Evolutionary conservation across 306 rosid species (phyloP).

Genomic region (Prosopis cineraria): DNA sequence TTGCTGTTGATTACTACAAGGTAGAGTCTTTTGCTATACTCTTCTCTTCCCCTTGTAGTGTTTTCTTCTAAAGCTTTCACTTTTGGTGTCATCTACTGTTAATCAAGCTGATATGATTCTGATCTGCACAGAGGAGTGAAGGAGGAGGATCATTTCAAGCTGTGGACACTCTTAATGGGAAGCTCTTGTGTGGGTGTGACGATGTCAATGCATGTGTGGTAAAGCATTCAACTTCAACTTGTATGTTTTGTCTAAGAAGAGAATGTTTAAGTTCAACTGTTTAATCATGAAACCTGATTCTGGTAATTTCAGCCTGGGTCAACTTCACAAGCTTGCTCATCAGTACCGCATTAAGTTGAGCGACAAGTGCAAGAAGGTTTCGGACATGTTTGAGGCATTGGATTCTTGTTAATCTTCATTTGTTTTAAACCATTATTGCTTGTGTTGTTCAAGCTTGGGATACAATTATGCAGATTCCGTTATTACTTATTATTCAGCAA

Average conservation of each 20-base stretch:
- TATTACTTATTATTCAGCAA: not conserved
- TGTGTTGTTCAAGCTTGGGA: not conserved
- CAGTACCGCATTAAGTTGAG: not conserved
- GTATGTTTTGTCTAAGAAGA: not conserved
- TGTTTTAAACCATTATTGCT: not conserved
- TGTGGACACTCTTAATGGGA: slow-evolving; percentile 70
- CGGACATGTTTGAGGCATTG: not conserved
- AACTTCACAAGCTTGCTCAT: slow-evolving; percentile 46
- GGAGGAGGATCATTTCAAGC: slow-evolving; percentile 92
- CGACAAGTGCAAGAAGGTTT: not conserved
- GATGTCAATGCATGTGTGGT: slow-evolving; percentile 71
- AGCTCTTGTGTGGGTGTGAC: slow-evolving; percentile 67
- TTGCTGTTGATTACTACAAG: slow-evolving; percentile 77
- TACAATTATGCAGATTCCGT: not conserved
- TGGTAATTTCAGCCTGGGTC: slow-evolving; percentile 52
- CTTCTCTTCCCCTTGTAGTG: not conserved
- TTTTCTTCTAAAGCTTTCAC: not conserved
- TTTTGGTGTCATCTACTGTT: not conserved
- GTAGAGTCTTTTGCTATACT: slow-evolving; percentile 25
- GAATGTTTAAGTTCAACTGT: not conserved
- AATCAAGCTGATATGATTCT: not conserved
- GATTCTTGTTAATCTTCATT: not conserved
- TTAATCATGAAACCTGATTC: not conserved
- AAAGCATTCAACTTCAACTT: slow-evolving; percentile 9
- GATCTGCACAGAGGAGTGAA: slow-evolving; percentile 66